These are phyloP conservation scores for Talaromyces stipitatus DNA, from an alignment of 495 filamentous ascomycete genomes.

Conservation along the genomic window DNA sequence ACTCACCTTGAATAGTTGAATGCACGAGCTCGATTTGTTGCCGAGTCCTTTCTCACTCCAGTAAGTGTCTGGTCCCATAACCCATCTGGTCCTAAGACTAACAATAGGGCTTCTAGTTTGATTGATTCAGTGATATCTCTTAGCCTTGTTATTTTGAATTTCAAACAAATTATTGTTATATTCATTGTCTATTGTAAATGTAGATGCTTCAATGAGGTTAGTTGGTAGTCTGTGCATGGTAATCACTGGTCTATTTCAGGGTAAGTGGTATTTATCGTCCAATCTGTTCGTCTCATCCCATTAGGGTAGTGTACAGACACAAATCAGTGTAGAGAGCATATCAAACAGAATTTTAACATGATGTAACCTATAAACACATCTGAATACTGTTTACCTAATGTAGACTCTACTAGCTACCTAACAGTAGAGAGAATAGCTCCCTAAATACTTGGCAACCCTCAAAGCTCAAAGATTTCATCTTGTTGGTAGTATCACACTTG, in stretches of 20 bases:
- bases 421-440: not conserved
- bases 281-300: not conserved
- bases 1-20: constrained; percentile 58
- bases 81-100: not conserved
- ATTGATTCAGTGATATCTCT: not conserved
- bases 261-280: not conserved
- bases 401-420: not conserved
- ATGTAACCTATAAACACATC: too few relatives aligned
- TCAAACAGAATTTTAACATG: too few relatives aligned
- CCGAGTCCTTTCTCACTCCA: constrained; percentile 94
- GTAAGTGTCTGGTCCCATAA: constrained; percentile 42
- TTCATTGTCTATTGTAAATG: not conserved
- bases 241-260: not conserved
- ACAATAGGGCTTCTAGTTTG: constrained; percentile 5
- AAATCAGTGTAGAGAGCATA: not conserved
- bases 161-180: not conserved
- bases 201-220: not conserved
- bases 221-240: not conserved
- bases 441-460: not conserved
- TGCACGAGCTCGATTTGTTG: constrained; percentile 93
- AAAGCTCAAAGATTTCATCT: too few relatives aligned
- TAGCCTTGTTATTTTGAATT: not conserved
- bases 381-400: not conserved
- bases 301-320: not conserved
- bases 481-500: too few relatives aligned